Evolutionary conservation across 139 green algal species (phyloP), one percentile per base, ranked within the genome.

Genomic region (Chlorokybus atmophyticus): DNA sequence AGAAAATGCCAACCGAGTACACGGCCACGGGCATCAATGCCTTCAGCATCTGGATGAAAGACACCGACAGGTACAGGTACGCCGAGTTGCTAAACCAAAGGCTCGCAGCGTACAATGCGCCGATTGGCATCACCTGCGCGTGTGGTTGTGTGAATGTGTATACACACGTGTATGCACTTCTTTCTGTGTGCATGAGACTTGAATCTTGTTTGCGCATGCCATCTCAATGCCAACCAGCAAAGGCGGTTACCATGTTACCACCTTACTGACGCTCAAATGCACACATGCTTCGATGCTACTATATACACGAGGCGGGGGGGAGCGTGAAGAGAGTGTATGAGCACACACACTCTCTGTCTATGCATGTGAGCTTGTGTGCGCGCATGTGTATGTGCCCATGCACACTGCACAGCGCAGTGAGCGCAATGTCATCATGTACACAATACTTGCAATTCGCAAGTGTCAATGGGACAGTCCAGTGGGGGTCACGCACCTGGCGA

Each of bases 1-100:
- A 65, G 2, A 40, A 26, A 44, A 59, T 70, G 28, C 73, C 68
- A 3, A 79, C 54, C 1, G 27, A 7, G 51, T 77, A 83, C 4
- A 80, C 73, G 0, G 64, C 53, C 17, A 76, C 69, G 0, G 76
- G 74, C 70, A 79, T 81, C 5, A 73, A 52, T 55, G 50, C 55
- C 55, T 85, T 79, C 29, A 73, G 56, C 59, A 71, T 60, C 14
- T 79, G 59, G 47, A 75, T 77, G 59, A 81, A 75, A 14, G 68
- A 73, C 1, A 76, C 64, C 3, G 42, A 63, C 4, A 85, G 68
- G 42, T 67, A 70, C n/a, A 71, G 51, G 56, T 83, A 83, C 1
- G 71, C 75, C 10, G 74, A 59, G 42, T 81, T 83, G 49, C 70
- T 60, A 10, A 85, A 59, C 76, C 79, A 86, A 21, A 86, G 56